Evolutionary conservation across 2,329 filamentous ascomycete species (phyloP), one percentile per base, ranked within the genome.

Genomic region (Penicillium sp.): DNA sequence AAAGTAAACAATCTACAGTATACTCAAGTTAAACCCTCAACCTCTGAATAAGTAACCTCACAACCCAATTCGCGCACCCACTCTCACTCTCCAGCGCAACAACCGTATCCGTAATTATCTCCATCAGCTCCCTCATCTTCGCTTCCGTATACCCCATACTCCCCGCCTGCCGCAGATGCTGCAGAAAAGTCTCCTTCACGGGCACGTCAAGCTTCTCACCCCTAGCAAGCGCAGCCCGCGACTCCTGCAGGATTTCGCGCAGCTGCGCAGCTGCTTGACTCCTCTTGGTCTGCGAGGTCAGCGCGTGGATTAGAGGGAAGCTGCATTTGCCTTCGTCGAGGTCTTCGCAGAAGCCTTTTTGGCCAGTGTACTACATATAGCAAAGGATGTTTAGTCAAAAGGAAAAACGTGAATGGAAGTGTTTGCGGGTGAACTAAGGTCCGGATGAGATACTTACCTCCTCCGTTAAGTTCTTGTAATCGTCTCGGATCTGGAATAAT

Each of bases 251-350:
- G 7, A 56, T 54, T 5, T 29, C 7, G 7, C 51, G 55, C 3
- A 61, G 50, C 8, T 38, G 50, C 13, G 44, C 6, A 50, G 21
- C 15, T 50, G n/a, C n/a, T n/a, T n/a, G n/a, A n/a, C n/a, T n/a
- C n/a, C n/a, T n/a, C n/a, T n/a, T n/a, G n/a, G n/a, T n/a, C n/a
- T n/a, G 50, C 23, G 38, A 7, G 6, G 66, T 90, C 68, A 97
- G 94, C 75, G 90, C 89, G 81, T 97, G 93, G 72, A 97, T 96
- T 72, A 97, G 88, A 44, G 92, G 92, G 75, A 96, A 97, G 31
- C 90, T 93, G 82, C 97, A 96, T 83, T 97, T 97, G 66, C 93
- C 93, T 80, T 97, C 93, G 1, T 92, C 96, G 69, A 97, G 79
- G 77, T 97, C 93, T 81, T 97, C 93, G 77, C 91, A 95, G 70